A percentile compares a stretch with the other conserved stretches of the same genome.
These are phyloP conservation scores for Nakaseomyces sp. DNA, from an alignment of 1,139 yeast species.

Conservation along the genomic window DNA sequence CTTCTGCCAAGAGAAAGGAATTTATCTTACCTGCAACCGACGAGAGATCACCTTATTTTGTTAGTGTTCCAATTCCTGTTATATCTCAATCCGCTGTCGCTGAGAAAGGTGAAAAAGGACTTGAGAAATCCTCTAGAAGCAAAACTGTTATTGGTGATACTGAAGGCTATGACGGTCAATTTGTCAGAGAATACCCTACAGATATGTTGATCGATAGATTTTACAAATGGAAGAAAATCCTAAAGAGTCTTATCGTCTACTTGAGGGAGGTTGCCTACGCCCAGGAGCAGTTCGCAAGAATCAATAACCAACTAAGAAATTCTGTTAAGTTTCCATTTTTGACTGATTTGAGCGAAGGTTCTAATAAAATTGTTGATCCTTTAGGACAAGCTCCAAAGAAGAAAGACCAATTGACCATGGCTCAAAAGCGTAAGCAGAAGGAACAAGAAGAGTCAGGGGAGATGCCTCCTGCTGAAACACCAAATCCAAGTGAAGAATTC, in stretches of 20 bases:
- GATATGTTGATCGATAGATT: conserved; percentile 42
- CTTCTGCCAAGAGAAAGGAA: conserved; percentile 23
- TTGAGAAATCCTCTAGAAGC: conserved; percentile 4
- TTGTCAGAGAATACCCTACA: conserved; percentile 33
- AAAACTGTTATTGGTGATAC: conserved; percentile 11
- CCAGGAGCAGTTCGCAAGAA: conserved; percentile 59
- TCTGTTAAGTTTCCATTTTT: conserved; percentile 51
- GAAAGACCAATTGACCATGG: conserved; percentile 20
- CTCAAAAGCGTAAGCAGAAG: conserved; percentile 14
- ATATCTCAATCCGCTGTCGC: conserved; percentile 15
- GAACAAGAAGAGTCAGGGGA: conserved; percentile 11
- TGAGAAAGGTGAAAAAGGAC: conserved; percentile 8
- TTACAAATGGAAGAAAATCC: conserved; percentile 61
- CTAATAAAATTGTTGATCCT: conserved; percentile 32
- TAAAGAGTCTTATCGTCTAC: conserved; percentile 53
- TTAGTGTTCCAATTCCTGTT: conserved; percentile 32
- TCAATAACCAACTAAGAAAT: conserved; percentile 53
- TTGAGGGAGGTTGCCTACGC: conserved; percentile 55
- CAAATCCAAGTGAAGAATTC: conserved; percentile 5
- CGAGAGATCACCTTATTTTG: conserved; percentile 32
- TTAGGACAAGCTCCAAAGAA: conserved; percentile 17
- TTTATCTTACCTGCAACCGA: conserved; percentile 31
- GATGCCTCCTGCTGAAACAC: neutral
- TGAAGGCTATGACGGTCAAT: conserved; percentile 17
- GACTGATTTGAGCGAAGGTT: conserved; percentile 31